Conservation (phyloP, 1,284 basidiomycete species). For the Cutaneotrichosporon cavernicola region DNA sequence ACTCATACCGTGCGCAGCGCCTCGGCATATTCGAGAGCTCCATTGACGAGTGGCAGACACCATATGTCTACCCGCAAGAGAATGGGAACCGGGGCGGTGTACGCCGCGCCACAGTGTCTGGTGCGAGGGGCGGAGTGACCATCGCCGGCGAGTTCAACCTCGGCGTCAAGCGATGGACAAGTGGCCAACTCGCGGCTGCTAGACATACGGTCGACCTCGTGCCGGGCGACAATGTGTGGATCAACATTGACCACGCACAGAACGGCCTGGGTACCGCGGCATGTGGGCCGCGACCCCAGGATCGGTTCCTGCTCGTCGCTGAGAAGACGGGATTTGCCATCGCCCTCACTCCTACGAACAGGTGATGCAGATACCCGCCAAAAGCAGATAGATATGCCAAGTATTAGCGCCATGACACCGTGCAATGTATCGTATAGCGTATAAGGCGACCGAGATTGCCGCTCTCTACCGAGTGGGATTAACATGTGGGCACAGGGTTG, state of each 20-base stretch:
- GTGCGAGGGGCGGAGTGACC: neutral
- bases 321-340: neutral
- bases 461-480: neutral
- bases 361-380: too few species aligned
- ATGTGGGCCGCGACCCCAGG: neutral
- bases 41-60: conserved; percentile 28
- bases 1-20: conserved; percentile 10
- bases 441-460: too few species aligned
- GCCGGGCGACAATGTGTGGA: conserved; percentile 24
- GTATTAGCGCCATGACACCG: too few species aligned
- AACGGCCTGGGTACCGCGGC: conserved; percentile 23
- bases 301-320: neutral
- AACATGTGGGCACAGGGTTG: neutral
- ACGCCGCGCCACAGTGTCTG: conserved; percentile 19
- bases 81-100: conserved; percentile 26
- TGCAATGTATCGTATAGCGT: too few species aligned
- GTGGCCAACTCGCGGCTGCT: conserved; percentile 22
- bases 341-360: neutral
- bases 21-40: conserved; percentile 14
- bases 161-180: conserved; percentile 28
- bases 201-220: conserved; percentile 25
- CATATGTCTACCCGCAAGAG: conserved; percentile 31
- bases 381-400: too few species aligned
- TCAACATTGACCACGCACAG: conserved; percentile 26
- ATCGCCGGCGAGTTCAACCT: conserved; percentile 17